phyloP scores from a whole-genome alignment of 108 stramenopile genomes.

The Hondaea fermentalgiana region DNA sequence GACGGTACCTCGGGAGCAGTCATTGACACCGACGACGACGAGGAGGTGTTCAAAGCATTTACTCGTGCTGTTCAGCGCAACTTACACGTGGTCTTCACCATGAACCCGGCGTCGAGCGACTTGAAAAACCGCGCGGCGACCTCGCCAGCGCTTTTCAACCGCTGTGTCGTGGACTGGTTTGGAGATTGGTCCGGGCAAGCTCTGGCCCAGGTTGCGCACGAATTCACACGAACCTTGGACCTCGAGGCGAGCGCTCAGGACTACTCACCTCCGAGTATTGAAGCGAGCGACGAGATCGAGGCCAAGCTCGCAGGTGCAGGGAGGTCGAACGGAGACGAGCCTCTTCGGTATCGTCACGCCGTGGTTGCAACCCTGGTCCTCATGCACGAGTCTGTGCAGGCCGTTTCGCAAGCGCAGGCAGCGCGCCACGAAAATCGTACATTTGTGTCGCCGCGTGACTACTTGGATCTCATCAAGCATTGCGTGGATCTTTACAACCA shows the following conservation, averaged over 20 bases:
- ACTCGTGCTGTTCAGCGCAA: constrained; percentile 81
- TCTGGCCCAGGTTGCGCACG: constrained; percentile 74
- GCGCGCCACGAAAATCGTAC: constrained; percentile 49
- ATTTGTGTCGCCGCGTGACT: constrained; percentile 86
- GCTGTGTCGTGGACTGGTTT: constrained; percentile 99
- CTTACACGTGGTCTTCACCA: constrained; percentile 97
- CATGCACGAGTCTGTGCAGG: constrained; percentile 67
- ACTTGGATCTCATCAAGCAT: constrained; percentile 80
- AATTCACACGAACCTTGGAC: constrained; percentile 65
- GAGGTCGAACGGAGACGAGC: background rate
- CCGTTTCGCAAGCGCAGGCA: constrained; percentile 49
- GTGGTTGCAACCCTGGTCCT: constrained; percentile 85
- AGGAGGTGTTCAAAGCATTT: constrained; percentile 83
- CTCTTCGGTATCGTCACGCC: constrained; percentile 62
- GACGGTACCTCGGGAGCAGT: constrained; percentile 43
- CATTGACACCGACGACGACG: constrained; percentile 70
- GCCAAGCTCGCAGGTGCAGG: background rate
- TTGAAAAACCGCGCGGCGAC: constrained; percentile 72
- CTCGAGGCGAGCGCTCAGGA: constrained; percentile 26
- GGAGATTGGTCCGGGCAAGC: constrained; percentile 89
- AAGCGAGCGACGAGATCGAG: constrained; percentile 4
- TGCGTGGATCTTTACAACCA: constrained; percentile 72
- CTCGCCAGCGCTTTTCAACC: constrained; percentile 96
- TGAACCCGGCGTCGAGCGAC: constrained; percentile 89
- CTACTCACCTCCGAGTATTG: background rate